Conservation (phyloP, 305 asterid species). For the Rubia tinctorum region DNA sequence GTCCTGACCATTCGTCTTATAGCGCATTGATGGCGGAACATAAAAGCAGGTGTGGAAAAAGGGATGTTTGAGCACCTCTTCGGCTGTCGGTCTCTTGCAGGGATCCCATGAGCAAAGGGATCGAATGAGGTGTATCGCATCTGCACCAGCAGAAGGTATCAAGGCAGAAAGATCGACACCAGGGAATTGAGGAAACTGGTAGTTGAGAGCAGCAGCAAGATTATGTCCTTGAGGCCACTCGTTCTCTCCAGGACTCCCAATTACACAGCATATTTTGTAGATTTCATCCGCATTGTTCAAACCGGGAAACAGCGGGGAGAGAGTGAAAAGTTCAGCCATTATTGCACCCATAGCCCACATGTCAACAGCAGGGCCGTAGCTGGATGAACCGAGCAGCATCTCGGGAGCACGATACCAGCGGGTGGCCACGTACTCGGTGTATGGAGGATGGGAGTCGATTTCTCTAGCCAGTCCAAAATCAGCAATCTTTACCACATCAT, state of each 20-base stretch:
- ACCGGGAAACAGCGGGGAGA: conserved; percentile 91
- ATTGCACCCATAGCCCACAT: conserved; percentile 99
- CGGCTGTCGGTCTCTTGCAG: conserved; percentile 79
- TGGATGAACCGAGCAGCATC: conserved; percentile 79
- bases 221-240: conserved; percentile 77
- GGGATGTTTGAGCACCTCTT: conserved; percentile 88
- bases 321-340: conserved; percentile 87
- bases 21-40: conserved; percentile 86
- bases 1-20: too few species aligned
- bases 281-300: conserved; percentile 81
- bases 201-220: conserved; percentile 69
- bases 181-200: conserved; percentile 63
- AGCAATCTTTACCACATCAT: conserved; percentile 79
- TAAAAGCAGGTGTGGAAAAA: conserved; percentile 88
- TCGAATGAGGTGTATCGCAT: conserved; percentile 63
- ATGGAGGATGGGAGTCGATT: conserved; percentile 78
- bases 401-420: conserved; percentile 99
- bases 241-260: conserved; percentile 64
- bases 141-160: conserved; percentile 75
- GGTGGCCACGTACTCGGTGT: conserved; percentile 91
- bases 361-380: conserved; percentile 94
- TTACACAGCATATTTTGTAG: conserved; percentile 75
- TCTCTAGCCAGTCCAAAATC: conserved; percentile 99
- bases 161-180: conserved; percentile 57
- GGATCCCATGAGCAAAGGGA: conserved; percentile 99